phyloP scores from a whole-genome alignment of 2,329 filamentous ascomycete genomes.

The Fusarium drepaniforme region DNA sequence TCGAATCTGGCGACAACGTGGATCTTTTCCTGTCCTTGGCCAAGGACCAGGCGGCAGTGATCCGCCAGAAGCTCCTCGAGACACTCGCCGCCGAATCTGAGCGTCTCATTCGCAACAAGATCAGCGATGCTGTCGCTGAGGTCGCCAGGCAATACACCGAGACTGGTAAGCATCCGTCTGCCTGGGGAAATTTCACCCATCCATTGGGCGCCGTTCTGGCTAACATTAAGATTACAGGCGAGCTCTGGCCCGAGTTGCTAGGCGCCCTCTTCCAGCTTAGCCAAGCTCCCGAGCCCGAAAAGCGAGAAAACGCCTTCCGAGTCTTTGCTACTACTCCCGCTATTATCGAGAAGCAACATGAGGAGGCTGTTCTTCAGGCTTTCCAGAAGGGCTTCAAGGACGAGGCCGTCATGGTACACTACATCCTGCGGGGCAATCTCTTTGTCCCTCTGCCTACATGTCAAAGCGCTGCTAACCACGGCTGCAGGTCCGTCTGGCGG shows the following conservation, averaged over 20 bases:
- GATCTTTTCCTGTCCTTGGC: slow-evolving; percentile 89
- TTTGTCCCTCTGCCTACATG: slow-evolving; percentile 7
- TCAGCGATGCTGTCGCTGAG: slow-evolving; percentile 97
- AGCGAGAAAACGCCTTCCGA: slow-evolving; percentile 92
- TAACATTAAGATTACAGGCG: slow-evolving; percentile 64
- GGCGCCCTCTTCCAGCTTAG: slow-evolving; percentile 89
- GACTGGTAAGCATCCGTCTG: slow-evolving; percentile 71
- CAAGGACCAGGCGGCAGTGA: slow-evolving; percentile 79
- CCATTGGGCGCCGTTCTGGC: neutral
- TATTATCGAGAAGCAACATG: slow-evolving; percentile 96
- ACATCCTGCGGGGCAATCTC: slow-evolving; percentile 10
- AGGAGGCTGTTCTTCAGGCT: slow-evolving; percentile 87
- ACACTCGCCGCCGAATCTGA: slow-evolving; percentile 80
- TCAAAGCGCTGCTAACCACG: slow-evolving; percentile 29
- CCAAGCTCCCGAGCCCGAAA: slow-evolving; percentile 83
- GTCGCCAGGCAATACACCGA: slow-evolving; percentile 95
- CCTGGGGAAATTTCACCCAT: neutral
- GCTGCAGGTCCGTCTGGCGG: slow-evolving; percentile 83
- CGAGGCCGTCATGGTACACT: slow-evolving; percentile 78
- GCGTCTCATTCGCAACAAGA: slow-evolving; percentile 87
- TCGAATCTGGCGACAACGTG: slow-evolving; percentile 75
- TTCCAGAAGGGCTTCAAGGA: slow-evolving; percentile 96
- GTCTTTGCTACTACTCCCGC: slow-evolving; percentile 96
- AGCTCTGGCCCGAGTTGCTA: slow-evolving; percentile 91
- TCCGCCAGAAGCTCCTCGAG: slow-evolving; percentile 86